Percentiles rank a stretch among this genome's conserved stretches.
Conservation (phyloP, 345 rosid genomes). For the Pelargonium nanum region DNA sequence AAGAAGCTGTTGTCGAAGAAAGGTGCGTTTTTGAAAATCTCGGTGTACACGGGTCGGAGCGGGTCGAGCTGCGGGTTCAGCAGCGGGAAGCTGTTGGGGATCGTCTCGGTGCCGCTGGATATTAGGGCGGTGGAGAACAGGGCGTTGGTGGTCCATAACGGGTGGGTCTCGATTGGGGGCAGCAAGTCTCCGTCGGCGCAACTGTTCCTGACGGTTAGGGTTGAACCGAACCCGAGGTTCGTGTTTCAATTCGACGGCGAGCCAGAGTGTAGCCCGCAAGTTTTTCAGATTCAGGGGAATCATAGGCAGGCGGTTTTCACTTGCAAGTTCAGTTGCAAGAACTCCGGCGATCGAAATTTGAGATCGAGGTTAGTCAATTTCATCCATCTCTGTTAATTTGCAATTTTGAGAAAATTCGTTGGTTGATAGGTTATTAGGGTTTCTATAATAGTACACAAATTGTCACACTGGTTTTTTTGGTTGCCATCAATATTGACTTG, state of each 20-base stretch:
- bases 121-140: constrained; percentile 45
- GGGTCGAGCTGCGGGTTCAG: constrained; percentile 36
- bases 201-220: constrained; percentile 44
- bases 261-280: constrained; percentile 95
- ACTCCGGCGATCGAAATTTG: constrained; percentile 44
- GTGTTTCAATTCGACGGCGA: constrained; percentile 80
- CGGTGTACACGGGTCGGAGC: constrained; percentile 31
- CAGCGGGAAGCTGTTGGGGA: constrained; percentile 52
- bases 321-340: constrained; percentile 77
- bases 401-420: background rate
- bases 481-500: background rate
- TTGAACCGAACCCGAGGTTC: constrained; percentile 83
- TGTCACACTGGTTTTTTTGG: too few species aligned
- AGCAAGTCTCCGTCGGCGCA: constrained; percentile 32
- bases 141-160: constrained; percentile 48
- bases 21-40: constrained; percentile 24
- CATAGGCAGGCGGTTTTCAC: constrained; percentile 86
- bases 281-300: constrained; percentile 82
- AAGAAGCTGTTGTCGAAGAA: constrained; percentile 15
- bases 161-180: constrained; percentile 50
- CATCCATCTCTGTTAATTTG: background rate
- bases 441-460: too few species aligned
- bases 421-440: background rate
- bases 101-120: constrained; percentile 45
- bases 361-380: constrained; percentile 41